These are phyloP conservation scores for Tolypocladium paradoxum DNA, from an alignment of 2,329 filamentous ascomycete genomes.

Conservation along the genomic window DNA sequence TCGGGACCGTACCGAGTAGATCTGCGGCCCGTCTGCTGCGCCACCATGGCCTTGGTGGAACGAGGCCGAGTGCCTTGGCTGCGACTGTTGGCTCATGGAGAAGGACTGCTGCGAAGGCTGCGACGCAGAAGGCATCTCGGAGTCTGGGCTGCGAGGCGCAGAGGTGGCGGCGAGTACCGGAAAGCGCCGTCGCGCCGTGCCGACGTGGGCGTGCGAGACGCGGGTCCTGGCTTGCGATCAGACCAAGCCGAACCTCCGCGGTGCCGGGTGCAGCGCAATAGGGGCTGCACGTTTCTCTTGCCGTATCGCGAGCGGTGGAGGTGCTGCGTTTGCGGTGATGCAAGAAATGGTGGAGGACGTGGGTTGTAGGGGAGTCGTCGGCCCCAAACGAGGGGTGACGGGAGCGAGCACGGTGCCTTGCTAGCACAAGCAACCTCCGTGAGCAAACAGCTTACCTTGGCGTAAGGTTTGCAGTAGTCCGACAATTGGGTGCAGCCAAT, in stretches of 20 bases:
- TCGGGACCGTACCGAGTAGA: constrained; percentile 45
- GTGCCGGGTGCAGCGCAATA: too few species aligned
- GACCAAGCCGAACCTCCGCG: too few species aligned
- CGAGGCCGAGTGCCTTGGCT: constrained; percentile 26
- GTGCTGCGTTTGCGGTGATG: neutral
- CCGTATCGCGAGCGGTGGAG: neutral
- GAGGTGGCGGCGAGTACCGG: too few species aligned
- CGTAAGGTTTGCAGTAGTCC: too few species aligned
- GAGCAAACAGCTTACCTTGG: too few species aligned
- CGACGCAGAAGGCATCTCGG: constrained; percentile 30
- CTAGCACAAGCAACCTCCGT: too few species aligned
- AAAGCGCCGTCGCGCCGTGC: too few species aligned
- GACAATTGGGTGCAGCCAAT: too few species aligned
- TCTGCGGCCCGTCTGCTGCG: constrained; percentile 37
- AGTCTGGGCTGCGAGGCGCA: neutral
- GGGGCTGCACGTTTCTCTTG: neutral
- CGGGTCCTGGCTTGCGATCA: too few species aligned
- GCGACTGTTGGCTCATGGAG: constrained; percentile 44
- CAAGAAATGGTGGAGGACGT: neutral
- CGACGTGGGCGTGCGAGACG: too few species aligned
- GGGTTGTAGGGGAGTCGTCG: neutral
- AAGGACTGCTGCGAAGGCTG: constrained; percentile 47
- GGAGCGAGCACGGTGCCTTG: too few species aligned
- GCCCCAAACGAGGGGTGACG: neutral
- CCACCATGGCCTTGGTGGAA: constrained; percentile 23